phyloP scores from a whole-genome alignment of 208 protist species.

The Leishmania amazonensis region DNA sequence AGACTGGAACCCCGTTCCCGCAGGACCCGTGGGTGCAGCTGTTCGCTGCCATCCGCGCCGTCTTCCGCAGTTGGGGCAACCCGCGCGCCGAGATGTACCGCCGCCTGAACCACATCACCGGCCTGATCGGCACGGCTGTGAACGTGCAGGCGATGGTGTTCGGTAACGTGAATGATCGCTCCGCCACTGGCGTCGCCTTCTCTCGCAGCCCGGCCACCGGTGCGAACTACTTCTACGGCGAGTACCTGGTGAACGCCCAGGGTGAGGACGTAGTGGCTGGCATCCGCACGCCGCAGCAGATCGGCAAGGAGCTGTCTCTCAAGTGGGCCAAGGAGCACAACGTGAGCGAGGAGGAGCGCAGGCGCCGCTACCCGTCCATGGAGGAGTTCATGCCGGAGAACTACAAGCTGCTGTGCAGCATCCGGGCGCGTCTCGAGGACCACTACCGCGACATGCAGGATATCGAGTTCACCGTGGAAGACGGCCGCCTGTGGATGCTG shows the following conservation, averaged over 20 bases:
- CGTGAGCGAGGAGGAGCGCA: constrained; percentile 70
- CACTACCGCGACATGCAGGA: constrained; percentile 97
- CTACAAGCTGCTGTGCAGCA: constrained; percentile 87
- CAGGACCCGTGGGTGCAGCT: constrained; percentile 91
- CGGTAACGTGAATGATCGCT: constrained; percentile 92
- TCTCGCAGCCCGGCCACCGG: constrained; percentile 94
- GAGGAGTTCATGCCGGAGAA: constrained; percentile 86
- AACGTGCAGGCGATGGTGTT: constrained; percentile 97
- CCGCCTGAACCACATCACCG: constrained; percentile 90
- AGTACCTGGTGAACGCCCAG: constrained; percentile 96
- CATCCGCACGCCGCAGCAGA: constrained; percentile 93
- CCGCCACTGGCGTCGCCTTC: constrained; percentile 95
- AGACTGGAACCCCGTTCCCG: constrained; percentile 82
- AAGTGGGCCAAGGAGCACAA: constrained; percentile 76
- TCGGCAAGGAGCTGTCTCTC: constrained; percentile 60
- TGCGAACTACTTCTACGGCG: constrained; percentile 94
- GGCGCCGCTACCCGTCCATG: constrained; percentile 73
- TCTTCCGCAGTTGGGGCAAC: constrained; percentile 94
- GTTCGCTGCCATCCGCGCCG: constrained; percentile 84
- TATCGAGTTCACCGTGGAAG: constrained; percentile 97
- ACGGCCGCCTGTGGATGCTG: constrained; percentile 94
- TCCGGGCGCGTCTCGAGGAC: constrained; percentile 79
- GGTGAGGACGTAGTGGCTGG: constrained; percentile 97
- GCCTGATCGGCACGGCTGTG: constrained; percentile 93
- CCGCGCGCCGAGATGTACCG: constrained; percentile 92